These are phyloP conservation scores for Aspergillus heteromorphus DNA, from an alignment of 495 filamentous ascomycete genomes.

Conservation along the genomic window DNA sequence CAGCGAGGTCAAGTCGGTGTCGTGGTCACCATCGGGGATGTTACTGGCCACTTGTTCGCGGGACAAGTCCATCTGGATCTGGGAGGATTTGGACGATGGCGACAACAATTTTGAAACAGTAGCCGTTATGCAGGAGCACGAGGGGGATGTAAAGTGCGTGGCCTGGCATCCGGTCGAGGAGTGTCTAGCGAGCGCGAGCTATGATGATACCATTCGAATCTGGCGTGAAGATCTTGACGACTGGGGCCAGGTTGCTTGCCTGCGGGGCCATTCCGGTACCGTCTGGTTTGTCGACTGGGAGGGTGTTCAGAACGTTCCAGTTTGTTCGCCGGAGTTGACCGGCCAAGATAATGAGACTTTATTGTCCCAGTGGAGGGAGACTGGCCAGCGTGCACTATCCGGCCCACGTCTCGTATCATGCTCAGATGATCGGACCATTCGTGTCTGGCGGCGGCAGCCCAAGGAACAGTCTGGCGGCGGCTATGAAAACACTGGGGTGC, in stretches of 20 bases:
- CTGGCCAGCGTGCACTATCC: constrained; percentile 40
- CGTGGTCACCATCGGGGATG: constrained; percentile 74
- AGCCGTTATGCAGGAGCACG: constrained; percentile 89
- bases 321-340: constrained; percentile 3
- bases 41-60: constrained; percentile 83
- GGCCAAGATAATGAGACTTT: not conserved
- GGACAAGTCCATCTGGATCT: constrained; percentile 97
- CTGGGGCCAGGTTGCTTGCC: constrained; percentile 82
- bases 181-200: constrained; percentile 77
- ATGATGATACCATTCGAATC: constrained; percentile 84
- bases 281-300: constrained; percentile 92
- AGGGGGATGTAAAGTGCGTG: constrained; percentile 90
- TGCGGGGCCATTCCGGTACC: constrained; percentile 70
- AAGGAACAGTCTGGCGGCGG: constrained; percentile 30
- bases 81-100: constrained; percentile 80
- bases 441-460: constrained; percentile 67
- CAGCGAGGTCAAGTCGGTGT: constrained; percentile 81
- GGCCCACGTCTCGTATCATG: constrained; percentile 68
- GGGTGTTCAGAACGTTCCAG: constrained; percentile 23
- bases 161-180: constrained; percentile 82
- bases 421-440: constrained; percentile 71
- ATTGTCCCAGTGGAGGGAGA: constrained; percentile 12
- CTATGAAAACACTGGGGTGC: constrained; percentile 33
- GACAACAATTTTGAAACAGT: constrained; percentile 96
- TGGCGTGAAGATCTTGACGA: constrained; percentile 90